Evolutionary conservation across 1,284 basidiomycete genomes (phyloP), one percentile per base, ranked within the genome.

Genomic region (Limonomyces culmigenus): DNA sequence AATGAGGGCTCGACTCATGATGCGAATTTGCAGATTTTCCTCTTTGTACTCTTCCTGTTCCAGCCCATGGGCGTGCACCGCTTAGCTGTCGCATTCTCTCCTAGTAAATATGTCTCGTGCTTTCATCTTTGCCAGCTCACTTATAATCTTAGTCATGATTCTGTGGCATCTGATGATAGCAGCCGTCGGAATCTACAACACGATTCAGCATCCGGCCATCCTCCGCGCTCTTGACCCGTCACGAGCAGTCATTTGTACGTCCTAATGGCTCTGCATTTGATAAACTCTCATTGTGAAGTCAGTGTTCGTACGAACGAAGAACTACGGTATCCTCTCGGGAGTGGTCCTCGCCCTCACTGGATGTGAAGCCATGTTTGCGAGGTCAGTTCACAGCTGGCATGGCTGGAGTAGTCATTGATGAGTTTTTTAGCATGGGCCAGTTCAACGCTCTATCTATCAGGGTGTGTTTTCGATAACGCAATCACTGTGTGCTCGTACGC

Each of bases 221-320:
- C 74, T 73, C 47, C 60, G 74, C 5, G 74, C 75, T 0, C 67
- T 72, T 40, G 75, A 80, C 45, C 75, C 75, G 0, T 74, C 71
- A 5, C 59, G 74, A 5, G 73, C 73, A 0, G 51, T 78, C 13
- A 52, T 76, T 46, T 58, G 71, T 27, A n/a, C 8, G 23, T 27
- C 23, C 8, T 27, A 27, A 27, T 8, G 23, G n/a, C 23, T n/a
- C 8, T 27, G 8, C n/a, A n/a, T 27, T 27, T n/a, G 23, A 8
- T 27, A 8, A 27, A 27, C 23, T n/a, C 8, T 8, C 23, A 27
- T 27, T n/a, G 8, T n/a, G 8, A 8, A 8, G 23, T n/a, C 23
- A 27, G 23, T 27, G 6, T 80, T 81, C 41, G 67, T 76, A 1
- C 63, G 76, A 5, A 78, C 74, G 2, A 57, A 54, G 35, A 51